Conservation (phyloP, 306 rosid species). For the Lathyrus tuberosus region DNA sequence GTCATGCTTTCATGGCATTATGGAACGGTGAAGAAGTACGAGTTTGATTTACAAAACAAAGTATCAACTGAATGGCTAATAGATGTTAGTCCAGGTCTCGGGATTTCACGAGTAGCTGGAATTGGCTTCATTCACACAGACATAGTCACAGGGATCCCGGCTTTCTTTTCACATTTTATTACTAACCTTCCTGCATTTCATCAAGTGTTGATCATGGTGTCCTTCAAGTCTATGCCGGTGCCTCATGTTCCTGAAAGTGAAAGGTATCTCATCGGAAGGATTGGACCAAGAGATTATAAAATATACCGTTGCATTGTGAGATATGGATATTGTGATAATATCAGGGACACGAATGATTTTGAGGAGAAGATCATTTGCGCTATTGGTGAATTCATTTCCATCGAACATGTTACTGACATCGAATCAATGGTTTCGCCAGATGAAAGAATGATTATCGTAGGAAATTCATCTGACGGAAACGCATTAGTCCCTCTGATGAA, state of each 20-base stretch:
- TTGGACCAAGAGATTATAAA: conserved; percentile 60
- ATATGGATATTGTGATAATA: conserved; percentile 69
- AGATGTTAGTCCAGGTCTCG: conserved; percentile 65
- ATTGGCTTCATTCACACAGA: conserved; percentile 82
- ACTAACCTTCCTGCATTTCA: conserved; percentile 86
- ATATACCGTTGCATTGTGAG: conserved; percentile 81
- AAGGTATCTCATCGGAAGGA: conserved; percentile 77
- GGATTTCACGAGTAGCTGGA: conserved; percentile 75
- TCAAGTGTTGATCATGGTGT: conserved; percentile 72
- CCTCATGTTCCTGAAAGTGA: conserved; percentile 60
- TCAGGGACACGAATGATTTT: conserved; percentile 65
- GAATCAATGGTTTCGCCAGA: conserved; percentile 52
- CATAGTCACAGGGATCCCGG: conserved; percentile 74
- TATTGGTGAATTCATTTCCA: conserved; percentile 71
- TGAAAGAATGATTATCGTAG: conserved; percentile 68
- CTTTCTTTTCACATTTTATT: conserved; percentile 84
- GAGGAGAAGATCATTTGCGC: conserved; percentile 78
- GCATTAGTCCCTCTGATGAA: conserved; percentile 58
- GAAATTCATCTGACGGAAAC: conserved; percentile 57
- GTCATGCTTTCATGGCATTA: conserved; percentile 83
- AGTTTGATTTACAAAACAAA: conserved; percentile 72
- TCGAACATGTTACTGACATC: conserved; percentile 53
- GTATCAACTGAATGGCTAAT: conserved; percentile 76
- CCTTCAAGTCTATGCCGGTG: conserved; percentile 74
- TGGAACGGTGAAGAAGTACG: conserved; percentile 80